Evolutionary conservation across 164 flowering plant species (phyloP), one percentile per base, ranked within the genome.

Genomic region (Amborella trichopoda): DNA sequence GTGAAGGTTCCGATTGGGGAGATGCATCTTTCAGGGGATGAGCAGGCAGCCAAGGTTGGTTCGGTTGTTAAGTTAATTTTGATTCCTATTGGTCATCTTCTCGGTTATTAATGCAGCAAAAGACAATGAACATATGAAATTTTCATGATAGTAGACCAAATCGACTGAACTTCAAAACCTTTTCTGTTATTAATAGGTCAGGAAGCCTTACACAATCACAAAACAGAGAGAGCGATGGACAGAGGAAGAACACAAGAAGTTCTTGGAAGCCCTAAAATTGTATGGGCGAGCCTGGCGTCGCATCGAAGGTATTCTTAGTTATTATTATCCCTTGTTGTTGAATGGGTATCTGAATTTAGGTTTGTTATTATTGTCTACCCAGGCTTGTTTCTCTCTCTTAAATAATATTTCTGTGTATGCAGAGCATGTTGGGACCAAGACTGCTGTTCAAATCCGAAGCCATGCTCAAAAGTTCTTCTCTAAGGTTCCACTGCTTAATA

Each of bases 381-480:
- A n/a, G n/a, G n/a, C n/a, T n/a, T n/a, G n/a, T 2, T 38, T 2
- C 20, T n/a, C 41, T 4, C 20, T 10, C 16, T n/a, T 16, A 10
- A 10, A 38, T 2, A 16, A 16, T 10, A 38, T 24, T 19, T 28
- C 13, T 62, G 12, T 30, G 44, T 50, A 19, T 62, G 63, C 89
- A 86, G 95, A 80, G 46, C 86, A 80, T 56, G 69, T 82, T 36
- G 82, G 93, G 27, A 69, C 83, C 32, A 86, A 86, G 68, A 86
- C 89, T 49, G 89, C 95, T 3, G 89, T 86, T 67, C 95, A 86
- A 60, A 86, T 86, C 44, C 77, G 95, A 55, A 86, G 95, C 61
- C 95, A 86, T 73, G 95, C 95, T 43, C 95, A 86, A 56, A 86
- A 86, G 56, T 82, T 86, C 56, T 86, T 86, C 64, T 75, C 93